Evolutionary conservation across 352 stramenopile species (phyloP).

Genomic region (Globisporangium acanthophoron): DNA sequence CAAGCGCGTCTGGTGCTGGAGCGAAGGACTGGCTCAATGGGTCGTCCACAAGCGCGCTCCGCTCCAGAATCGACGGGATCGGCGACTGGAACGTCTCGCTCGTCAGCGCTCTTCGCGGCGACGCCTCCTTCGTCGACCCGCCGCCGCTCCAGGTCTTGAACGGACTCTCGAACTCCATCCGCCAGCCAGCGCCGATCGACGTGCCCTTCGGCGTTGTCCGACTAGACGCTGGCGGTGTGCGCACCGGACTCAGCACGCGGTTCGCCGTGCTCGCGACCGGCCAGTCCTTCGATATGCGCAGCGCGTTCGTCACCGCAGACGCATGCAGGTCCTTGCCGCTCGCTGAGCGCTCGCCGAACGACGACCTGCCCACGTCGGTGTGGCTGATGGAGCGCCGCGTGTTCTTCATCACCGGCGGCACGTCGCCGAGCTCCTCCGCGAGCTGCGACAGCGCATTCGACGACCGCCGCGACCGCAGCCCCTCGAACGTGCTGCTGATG

Average conservation of each 20-base stretch:
- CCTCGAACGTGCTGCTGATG: constrained; percentile 4
- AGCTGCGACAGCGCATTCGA: constrained; percentile 32
- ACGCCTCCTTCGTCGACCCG: constrained; percentile 27
- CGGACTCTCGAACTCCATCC: constrained; percentile 69
- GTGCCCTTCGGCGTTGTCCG: constrained; percentile 7
- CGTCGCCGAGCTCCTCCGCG: constrained; percentile 25
- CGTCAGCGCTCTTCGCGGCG: constrained; percentile 30
- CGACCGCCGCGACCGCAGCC: constrained; percentile 20
- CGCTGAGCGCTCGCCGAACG: constrained; percentile 13
- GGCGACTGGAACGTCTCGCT: constrained; percentile 49
- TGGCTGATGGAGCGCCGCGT: constrained; percentile 61
- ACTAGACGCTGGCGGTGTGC: constrained; percentile 8
- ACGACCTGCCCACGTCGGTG: constrained; percentile 31
- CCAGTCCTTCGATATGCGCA: constrained; percentile 47
- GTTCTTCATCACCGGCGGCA: constrained; percentile 41
- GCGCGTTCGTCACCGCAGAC: not conserved
- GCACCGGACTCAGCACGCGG: constrained; percentile 17
- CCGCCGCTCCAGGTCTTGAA: constrained; percentile 69
- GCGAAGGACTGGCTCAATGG: constrained; percentile 1
- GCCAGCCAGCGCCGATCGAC: constrained; percentile 25
- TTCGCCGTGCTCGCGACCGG: constrained; percentile 17
- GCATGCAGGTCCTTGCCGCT: not conserved
- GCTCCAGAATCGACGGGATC: constrained; percentile 21
- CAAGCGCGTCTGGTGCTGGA: not conserved
- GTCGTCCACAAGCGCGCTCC: not conserved